phyloP scores from a whole-genome alignment of 2,329 filamentous ascomycete genomes.

The Talaromyces sp. region DNA sequence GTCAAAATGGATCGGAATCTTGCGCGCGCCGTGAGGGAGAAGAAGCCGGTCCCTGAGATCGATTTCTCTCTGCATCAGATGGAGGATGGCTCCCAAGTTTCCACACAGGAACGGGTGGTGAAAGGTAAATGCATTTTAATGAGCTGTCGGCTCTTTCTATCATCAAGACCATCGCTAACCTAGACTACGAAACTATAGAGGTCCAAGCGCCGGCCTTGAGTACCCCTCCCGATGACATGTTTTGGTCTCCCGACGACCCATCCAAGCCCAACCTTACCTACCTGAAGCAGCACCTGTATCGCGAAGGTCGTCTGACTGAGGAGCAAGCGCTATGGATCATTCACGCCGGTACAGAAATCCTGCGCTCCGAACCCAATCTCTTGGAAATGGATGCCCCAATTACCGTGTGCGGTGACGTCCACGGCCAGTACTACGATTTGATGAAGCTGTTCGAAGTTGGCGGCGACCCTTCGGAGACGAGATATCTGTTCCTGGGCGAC shows the following conservation, averaged over 20 bases:
- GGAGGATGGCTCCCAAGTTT: conserved; percentile 96
- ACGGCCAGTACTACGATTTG: conserved; percentile 98
- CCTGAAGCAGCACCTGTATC: conserved; percentile 97
- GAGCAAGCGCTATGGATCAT: conserved; percentile 98
- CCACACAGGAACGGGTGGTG: conserved; percentile 92
- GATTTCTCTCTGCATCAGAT: conserved; percentile 98
- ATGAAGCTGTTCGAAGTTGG: conserved; percentile 99
- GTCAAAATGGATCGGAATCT: conserved; percentile 53
- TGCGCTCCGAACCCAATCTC: conserved; percentile 89
- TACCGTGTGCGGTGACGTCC: conserved; percentile 96
- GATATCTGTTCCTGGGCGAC: conserved; percentile 96
- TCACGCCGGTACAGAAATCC: conserved; percentile 79
- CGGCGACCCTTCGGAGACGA: conserved; percentile 91
- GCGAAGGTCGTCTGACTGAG: conserved; percentile 93
- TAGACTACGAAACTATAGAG: conserved; percentile 59
- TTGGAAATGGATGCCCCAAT: conserved; percentile 99
- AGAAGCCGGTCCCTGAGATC: conserved; percentile 95
- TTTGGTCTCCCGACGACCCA: conserved; percentile 83
- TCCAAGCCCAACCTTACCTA: conserved; percentile 91
- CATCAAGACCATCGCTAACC: conserved; percentile 17
- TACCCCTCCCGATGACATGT: conserved; percentile 90
- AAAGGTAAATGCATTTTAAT: conserved; percentile 69
- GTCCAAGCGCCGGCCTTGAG: conserved; percentile 96
- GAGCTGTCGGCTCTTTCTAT: neutral
- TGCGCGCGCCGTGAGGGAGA: conserved; percentile 89